Evolutionary conservation across 345 rosid species (phyloP).

Genomic region (Pelargonium nanum): DNA sequence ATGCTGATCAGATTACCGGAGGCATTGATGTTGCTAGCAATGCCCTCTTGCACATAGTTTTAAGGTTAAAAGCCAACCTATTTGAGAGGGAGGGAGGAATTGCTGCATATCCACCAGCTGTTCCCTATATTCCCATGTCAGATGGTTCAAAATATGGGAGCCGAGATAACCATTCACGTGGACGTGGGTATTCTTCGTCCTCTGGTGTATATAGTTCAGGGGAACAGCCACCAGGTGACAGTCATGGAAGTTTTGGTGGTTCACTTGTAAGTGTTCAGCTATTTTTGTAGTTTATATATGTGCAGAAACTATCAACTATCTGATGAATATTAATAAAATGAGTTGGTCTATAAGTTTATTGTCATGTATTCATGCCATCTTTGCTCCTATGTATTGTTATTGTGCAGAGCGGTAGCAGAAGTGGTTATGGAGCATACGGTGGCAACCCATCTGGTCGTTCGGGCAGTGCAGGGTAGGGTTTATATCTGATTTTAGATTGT

Average conservation of each 20-base stretch:
- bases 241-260: slow-evolving; percentile 65
- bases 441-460: slow-evolving; percentile 71
- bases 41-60: slow-evolving; percentile 73
- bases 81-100: slow-evolving; percentile 83
- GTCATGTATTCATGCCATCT: not conserved
- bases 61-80: slow-evolving; percentile 70
- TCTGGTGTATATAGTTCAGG: slow-evolving; percentile 53
- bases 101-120: slow-evolving; percentile 66
- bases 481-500: not conserved
- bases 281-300: not conserved
- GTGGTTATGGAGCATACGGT: slow-evolving; percentile 49
- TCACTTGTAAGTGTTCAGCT: slow-evolving; percentile 35
- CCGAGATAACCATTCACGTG: slow-evolving; percentile 70
- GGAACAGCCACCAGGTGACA: slow-evolving; percentile 44
- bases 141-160: slow-evolving; percentile 42
- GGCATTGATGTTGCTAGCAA: slow-evolving; percentile 90
- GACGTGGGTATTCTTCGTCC: slow-evolving; percentile 60
- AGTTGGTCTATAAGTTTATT: not conserved
- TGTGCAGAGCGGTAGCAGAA: slow-evolving; percentile 59
- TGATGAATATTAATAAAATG: not conserved
- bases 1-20: slow-evolving; percentile 61
- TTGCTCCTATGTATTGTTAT: slow-evolving; percentile 7
- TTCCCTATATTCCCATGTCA: slow-evolving; percentile 77
- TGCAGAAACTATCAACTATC: not conserved
- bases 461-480: slow-evolving; percentile 69